Evolutionary conservation across 768 basidiomycete genomes (phyloP), one percentile per base, ranked within the genome.

Genomic region (Rhodotorula diobovata): DNA sequence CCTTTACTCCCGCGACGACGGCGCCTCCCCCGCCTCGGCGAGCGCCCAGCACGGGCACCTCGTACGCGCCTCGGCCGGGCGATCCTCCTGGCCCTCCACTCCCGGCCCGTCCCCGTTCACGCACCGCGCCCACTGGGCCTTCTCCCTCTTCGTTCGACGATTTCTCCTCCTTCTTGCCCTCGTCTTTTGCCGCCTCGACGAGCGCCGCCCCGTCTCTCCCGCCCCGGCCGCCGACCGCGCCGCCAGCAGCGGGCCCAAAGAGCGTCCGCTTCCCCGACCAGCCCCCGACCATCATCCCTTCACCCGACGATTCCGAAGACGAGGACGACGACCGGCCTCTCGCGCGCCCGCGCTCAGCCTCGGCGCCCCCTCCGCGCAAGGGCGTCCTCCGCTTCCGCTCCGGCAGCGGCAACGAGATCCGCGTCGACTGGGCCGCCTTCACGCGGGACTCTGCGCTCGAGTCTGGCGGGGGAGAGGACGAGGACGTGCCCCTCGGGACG

Each of bases 401-500:
- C 9, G 20, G 60, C 18, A 14, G 16, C 4, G 45, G 28, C 9
- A 28, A 21, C n/a, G 70, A 67, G 57, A 71, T 71, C 56, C 61
- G 34, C 41, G 66, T 71, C 55, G 70, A 71, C 37, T 71, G 70
- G 70, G 70, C 66, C 6, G 66, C 66, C 21, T 63, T 71, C 16
- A 71, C 70, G 35, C 43, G 64, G 11, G 45, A 50, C 25, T 30
- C 70, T 6, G 10, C 35, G 15, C 1, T 20, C 43, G 30, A 54
- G 30, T 2, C 9, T 16, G 2, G 28, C 21, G 2, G 60, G 51
- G 32, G 55, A 50, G 65, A 59, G 8, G 61, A 69, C 23, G 69
- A 66, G 3, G 70, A 71, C 53, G 70, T 71, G 2, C 66, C 70
- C 23, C 51, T 71, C 18, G 65, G 43, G 21, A 30, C 56, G 48